Evolutionary conservation across 257 asterid genomes (phyloP).

Genomic region (Salvia rosmarinus): DNA sequence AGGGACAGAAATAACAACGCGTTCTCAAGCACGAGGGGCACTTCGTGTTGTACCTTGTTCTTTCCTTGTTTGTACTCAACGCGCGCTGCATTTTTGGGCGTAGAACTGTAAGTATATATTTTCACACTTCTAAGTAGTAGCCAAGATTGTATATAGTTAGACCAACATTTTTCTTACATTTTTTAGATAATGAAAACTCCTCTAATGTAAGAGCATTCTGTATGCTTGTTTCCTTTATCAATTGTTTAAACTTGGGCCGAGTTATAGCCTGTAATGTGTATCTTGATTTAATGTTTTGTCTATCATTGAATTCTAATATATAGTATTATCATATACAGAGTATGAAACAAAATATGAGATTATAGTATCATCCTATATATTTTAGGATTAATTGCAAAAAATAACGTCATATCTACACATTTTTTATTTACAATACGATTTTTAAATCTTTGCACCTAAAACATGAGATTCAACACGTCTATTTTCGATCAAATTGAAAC

Average conservation of each 20-base stretch:
- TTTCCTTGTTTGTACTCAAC: constrained; percentile 14
- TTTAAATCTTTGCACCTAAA: too few species aligned
- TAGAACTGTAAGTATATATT: constrained; percentile 26
- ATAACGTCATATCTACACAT: too few species aligned
- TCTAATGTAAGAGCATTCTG: constrained; percentile 4
- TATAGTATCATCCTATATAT: too few species aligned
- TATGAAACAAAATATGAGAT: too few species aligned
- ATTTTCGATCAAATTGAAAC: too few species aligned
- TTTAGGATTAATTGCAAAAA: too few species aligned
- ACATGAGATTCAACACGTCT: too few species aligned
- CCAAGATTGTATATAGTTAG: constrained; percentile 16
- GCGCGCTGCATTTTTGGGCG: constrained; percentile 9
- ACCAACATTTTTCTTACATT: not conserved
- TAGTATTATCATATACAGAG: too few species aligned
- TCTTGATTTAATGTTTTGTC: not conserved
- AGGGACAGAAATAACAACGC: not conserved
- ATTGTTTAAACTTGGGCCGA: not conserved
- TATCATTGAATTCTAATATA: too few species aligned
- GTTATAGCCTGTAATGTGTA: not conserved
- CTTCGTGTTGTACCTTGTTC: constrained; percentile 20
- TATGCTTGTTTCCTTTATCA: not conserved
- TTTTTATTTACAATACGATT: too few species aligned
- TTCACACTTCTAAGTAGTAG: not conserved
- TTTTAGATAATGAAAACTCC: constrained; percentile 1
- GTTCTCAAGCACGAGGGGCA: not conserved